Percentiles rank a stretch among this genome's conserved stretches.
Evolutionary conservation across 495 filamentous ascomycete genomes (phyloP).

Genomic region (Astrocystis sublimbata): DNA sequence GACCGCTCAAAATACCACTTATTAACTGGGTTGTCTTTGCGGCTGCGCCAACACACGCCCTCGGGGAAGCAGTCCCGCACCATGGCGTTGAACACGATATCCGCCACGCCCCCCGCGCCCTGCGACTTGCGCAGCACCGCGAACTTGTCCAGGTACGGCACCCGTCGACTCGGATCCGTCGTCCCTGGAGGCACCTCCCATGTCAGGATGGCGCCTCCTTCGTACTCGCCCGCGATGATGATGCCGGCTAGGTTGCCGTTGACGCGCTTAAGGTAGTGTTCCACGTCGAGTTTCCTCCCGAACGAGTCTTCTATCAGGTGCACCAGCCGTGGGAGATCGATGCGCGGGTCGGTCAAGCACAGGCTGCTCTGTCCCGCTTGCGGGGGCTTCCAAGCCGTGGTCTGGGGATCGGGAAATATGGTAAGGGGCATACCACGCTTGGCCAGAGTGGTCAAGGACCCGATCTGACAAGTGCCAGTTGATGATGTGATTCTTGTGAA

Average conservation of each 20-base stretch:
- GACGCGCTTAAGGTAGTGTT: constrained; percentile 78
- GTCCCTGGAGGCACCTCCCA: constrained; percentile 80
- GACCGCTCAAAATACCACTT: constrained; percentile 96
- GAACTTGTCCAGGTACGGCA: constrained; percentile 98
- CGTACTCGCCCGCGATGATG: constrained; percentile 94
- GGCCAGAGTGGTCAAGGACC: constrained; percentile 70
- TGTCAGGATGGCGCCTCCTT: constrained; percentile 90
- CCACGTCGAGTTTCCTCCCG: constrained; percentile 75
- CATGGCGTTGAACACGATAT: constrained; percentile 96
- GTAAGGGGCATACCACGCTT: constrained; percentile 90
- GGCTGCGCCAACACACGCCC: constrained; percentile 79
- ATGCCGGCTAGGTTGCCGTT: constrained; percentile 78
- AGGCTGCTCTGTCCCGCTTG: constrained; percentile 52
- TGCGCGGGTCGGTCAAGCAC: constrained; percentile 70
- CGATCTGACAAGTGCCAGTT: constrained; percentile 37
- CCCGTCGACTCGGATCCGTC: constrained; percentile 57
- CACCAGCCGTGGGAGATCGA: constrained; percentile 79
- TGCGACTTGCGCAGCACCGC: constrained; percentile 87
- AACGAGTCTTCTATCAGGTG: constrained; percentile 95
- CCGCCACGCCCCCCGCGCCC: constrained; percentile 88
- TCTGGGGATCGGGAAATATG: constrained; percentile 70
- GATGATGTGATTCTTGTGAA: constrained; percentile 42
- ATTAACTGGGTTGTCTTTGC: constrained; percentile 81
- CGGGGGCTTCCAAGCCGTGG: constrained; percentile 65
- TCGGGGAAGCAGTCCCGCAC: constrained; percentile 80